Conservation (phyloP, 805 yeast genomes). For the Sugiyamaella valdiviana region DNA sequence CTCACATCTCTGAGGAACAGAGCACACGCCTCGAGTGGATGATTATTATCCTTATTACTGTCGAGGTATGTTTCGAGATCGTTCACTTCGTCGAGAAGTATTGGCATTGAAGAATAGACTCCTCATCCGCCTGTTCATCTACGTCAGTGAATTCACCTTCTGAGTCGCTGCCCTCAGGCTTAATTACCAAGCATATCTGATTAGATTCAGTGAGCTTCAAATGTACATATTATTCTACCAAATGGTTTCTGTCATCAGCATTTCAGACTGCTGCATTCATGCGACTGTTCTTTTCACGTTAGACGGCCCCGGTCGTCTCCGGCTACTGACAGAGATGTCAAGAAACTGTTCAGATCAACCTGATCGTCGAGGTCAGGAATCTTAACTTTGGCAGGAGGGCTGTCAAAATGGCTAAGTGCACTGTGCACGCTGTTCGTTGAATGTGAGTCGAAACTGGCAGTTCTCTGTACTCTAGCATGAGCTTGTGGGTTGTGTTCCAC, state of each 20-base stretch:
- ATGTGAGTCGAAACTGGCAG: constrained; percentile 1
- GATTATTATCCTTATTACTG: constrained; percentile 72
- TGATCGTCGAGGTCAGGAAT: constrained; percentile 6
- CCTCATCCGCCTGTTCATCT: background rate
- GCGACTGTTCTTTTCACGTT: background rate
- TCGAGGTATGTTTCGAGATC: constrained; percentile 78
- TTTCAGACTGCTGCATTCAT: background rate
- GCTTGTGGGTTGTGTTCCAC: background rate
- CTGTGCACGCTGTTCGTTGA: constrained; percentile 6
- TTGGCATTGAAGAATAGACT: background rate
- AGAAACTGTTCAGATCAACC: constrained; percentile 10
- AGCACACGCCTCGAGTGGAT: constrained; percentile 81
- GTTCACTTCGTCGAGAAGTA: constrained; percentile 64
- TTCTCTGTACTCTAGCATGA: background rate
- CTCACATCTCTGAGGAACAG: constrained; percentile 68
- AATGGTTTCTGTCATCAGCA: background rate
- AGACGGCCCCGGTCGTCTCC: background rate
- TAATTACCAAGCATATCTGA: background rate
- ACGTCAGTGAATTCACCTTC: constrained; percentile 11
- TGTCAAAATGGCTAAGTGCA: constrained; percentile 6
- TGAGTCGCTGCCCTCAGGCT: background rate
- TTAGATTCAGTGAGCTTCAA: background rate
- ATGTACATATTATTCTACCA: background rate
- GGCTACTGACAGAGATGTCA: constrained; percentile 5
- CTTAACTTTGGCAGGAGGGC: constrained; percentile 3